Conservation (phyloP, 257 asterid species). For the Osmanthus fragrans region DNA sequence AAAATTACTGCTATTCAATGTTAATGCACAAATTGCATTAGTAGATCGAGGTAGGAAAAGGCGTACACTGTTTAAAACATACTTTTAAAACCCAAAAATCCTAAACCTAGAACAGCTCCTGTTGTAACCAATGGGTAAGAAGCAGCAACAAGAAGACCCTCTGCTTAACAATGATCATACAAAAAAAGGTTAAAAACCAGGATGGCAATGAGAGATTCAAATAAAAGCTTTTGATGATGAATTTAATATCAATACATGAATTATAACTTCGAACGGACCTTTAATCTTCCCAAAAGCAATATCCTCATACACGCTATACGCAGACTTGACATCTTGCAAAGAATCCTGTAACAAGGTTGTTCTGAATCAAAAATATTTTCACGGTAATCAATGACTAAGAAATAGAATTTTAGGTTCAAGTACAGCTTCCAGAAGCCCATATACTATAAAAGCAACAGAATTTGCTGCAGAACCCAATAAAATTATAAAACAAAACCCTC, state of each 20-base stretch:
- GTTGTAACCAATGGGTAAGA: constrained; percentile 61
- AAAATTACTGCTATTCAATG: constrained; percentile 9
- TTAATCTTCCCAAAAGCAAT: constrained; percentile 65
- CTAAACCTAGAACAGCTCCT: constrained; percentile 70
- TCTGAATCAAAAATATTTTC: constrained; percentile 25
- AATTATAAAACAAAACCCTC: constrained; percentile 4
- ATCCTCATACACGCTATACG: constrained; percentile 65
- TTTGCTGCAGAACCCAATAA: constrained; percentile 6
- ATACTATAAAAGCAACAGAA: background rate
- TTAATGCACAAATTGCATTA: background rate
- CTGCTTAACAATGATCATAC: constrained; percentile 43
- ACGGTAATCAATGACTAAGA: constrained; percentile 14
- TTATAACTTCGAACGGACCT: constrained; percentile 47
- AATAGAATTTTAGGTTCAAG: constrained; percentile 5
- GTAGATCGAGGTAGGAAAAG: background rate
- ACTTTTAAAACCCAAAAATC: constrained; percentile 75
- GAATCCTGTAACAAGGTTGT: constrained; percentile 61
- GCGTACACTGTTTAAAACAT: constrained; percentile 24
- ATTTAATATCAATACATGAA: background rate
- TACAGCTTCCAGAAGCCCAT: constrained; percentile 10
- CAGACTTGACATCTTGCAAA: constrained; percentile 75
- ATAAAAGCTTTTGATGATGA: constrained; percentile 18
- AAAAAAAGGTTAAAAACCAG: constrained; percentile 5
- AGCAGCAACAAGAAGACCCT: constrained; percentile 67
- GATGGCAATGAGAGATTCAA: background rate